Evolutionary conservation across 345 rosid genomes (phyloP), one percentile per base, ranked within the genome.

Genomic region (Jatropha curcas): DNA sequence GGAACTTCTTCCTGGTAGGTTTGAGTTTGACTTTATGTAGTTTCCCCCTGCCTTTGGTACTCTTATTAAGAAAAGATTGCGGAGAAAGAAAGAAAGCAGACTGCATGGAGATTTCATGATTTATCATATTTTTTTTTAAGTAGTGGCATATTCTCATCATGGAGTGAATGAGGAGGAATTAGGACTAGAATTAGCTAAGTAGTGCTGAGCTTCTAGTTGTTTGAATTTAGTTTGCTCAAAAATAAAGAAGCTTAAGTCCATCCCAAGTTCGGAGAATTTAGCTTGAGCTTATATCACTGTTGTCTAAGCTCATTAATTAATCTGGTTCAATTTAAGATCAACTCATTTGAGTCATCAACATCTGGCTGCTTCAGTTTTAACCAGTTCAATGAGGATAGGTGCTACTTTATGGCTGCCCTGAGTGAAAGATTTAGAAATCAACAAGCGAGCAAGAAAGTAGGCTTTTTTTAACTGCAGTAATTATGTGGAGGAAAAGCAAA

Each of bases 1-100:
- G 74, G 91, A 91, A 73, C 80, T 95, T 61, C 92, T 88, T 65
- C 96, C 96, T 48, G 98, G 99, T 92, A 86, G 57, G 86, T 70
- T 72, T 57, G 86, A 56, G 86, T 70, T 72, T 57, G 28, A 67
- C 61, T 68, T 73, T 71, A 62, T 69, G 56, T 25, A 51, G 62
- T 59, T 55, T 28, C 61, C 48, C 50, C 35, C 19, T 22, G 0
- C 27, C 25, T 24, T 25, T 43, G 4, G 39, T 57, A 24, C 41
- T 57, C 17, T 30, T 59, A 0, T 14, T 67, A 30, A 17, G 5
- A 12, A 30, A 14, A 5, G 7, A 7, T 25, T 27, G 48, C 1
- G 43, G 4, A 2, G 2, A 52, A 35, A 28, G 33, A 27, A 53
- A 46, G 10, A 8, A 9, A 46, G 55, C 16, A 4, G 9, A 45